A percentile compares a stretch with the other conserved stretches of the same genome.
Conservation (phyloP, 2,329 filamentous ascomycete species). For the Lachnum nothofagi region DNA sequence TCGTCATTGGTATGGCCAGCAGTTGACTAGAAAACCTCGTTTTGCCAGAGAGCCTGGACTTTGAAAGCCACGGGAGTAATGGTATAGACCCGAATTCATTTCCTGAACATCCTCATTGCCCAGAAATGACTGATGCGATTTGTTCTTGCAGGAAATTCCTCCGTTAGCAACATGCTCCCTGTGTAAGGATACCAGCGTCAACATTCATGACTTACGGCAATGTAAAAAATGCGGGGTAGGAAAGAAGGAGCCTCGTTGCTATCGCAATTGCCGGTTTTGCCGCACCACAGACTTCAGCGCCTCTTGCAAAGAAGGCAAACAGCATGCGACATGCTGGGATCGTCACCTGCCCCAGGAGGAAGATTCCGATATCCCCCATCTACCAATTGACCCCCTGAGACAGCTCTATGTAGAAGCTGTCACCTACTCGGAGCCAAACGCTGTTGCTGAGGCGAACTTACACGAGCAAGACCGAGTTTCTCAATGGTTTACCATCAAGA, state of each 20-base stretch:
- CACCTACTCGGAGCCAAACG: conserved; percentile 5
- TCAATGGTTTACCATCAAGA: conserved; percentile 10
- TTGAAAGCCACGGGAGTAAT: no score
- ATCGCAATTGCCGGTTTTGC: conserved; percentile 6
- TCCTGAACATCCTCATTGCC: not conserved
- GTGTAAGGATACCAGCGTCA: conserved; percentile 1
- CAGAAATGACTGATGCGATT: not conserved
- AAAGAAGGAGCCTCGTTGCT: not conserved
- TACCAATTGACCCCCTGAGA: conserved; percentile 3
- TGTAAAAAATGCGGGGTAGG: not conserved
- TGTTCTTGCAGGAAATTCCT: conserved; percentile 1
- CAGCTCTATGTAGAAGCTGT: conserved; percentile 7
- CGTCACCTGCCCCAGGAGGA: conserved; percentile 5
- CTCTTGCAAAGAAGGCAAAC: not conserved
- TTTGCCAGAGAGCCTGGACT: no score
- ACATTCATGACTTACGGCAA: conserved; percentile 3
- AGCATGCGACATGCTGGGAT: conserved; percentile 3
- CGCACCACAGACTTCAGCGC: conserved; percentile 3
- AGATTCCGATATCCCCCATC: conserved; percentile 2
- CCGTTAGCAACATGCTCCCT: not conserved
- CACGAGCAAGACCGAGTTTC: conserved; percentile 6
- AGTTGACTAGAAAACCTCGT: no score
- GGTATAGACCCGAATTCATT: no score
- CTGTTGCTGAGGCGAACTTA: not conserved
- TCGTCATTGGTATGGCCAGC: no score